Base-by-base conservation (phyloP, 2,329 filamentous ascomycete species). In the Nigrospora oryzae region DNA sequence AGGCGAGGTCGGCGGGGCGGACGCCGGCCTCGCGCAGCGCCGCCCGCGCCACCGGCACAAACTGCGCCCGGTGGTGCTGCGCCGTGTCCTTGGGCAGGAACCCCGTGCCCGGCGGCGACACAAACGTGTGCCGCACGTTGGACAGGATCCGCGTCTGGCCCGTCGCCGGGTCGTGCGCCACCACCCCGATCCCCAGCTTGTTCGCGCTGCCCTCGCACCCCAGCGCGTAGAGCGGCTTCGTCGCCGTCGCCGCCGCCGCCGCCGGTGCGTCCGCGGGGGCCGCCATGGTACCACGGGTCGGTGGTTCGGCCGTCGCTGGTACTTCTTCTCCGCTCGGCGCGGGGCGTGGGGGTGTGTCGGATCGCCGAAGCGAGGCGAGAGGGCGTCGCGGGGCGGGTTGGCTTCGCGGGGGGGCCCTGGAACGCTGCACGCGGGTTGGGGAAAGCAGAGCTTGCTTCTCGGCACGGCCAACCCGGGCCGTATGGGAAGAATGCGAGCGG, bases 61-160 rank as follows among this genome's bases (percentile, higher is more conserved):
- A 88, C 81, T 86, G 88, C 60, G 80, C 63, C 51, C 93, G 84
- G 74, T 98, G 93, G 68, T 98, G 93, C 43, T 80, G 79, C 14
- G 93, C 93, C 1, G 91, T 96, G 69, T 98, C 93, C 63, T 97
- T 96, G 49, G 93, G 93, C 5, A 97, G 78, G 68, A 98, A 97
- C 5, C 93, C 93, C 48, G 90, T 86, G 37, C 93, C 93, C 1
- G 93, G 89, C 4, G 93, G 91, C 38, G 91, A 87, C 57, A 84
- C 76, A 69, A 91, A 98, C 16, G 93, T 98, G 70, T 97, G 86
- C 44, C 93, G 86, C 53, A 98, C 77, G 70, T 98, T 98, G 61
- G 90, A 83, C 53, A 98, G 87, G 61, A 98, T 83, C 53, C 74
- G 69, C 16, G 84, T 77, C 34, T 75, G 68, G 47, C 69, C 65